Percentiles rank a stretch among this genome's conserved stretches.
phyloP scores from a whole-genome alignment of 1,139 yeast genomes.

The Pichia sp. region DNA sequence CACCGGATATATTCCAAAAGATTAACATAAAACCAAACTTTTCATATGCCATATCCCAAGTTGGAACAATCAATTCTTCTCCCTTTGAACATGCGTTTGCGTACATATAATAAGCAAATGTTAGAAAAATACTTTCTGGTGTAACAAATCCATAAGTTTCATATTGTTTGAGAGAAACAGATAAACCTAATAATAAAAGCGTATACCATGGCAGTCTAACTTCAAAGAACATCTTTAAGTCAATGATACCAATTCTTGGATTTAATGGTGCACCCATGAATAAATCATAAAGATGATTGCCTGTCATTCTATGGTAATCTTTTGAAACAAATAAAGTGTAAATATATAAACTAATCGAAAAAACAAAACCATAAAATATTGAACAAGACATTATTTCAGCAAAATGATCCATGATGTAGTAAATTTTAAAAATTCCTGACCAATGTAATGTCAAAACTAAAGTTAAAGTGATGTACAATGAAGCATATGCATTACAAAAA shows the following conservation, averaged over 20 bases:
- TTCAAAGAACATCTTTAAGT: constrained; percentile 93
- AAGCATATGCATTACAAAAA: constrained; percentile 85
- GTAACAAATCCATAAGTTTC: constrained; percentile 75
- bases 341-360: constrained; percentile 57
- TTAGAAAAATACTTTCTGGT: constrained; percentile 66
- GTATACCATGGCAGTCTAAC: constrained; percentile 97
- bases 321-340: constrained; percentile 60
- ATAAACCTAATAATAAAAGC: constrained; percentile 68
- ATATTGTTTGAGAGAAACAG: constrained; percentile 69
- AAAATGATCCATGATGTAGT: constrained; percentile 69
- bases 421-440: constrained; percentile 65
- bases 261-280: constrained; percentile 97
- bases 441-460: constrained; percentile 59
- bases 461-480: constrained; percentile 65
- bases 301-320: constrained; percentile 85
- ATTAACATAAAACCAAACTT: constrained; percentile 96
- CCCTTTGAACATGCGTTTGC: constrained; percentile 98
- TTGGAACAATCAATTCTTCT: constrained; percentile 92
- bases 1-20: constrained; percentile 99
- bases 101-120: constrained; percentile 86
- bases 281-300: constrained; percentile 81
- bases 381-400: constrained; percentile 94
- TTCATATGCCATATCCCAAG: constrained; percentile 99
- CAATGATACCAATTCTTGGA: constrained; percentile 89
- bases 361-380: constrained; percentile 64